These are phyloP conservation scores for Marasmius oreades DNA, from an alignment of 1,284 basidiomycete species.

Conservation along the genomic window DNA sequence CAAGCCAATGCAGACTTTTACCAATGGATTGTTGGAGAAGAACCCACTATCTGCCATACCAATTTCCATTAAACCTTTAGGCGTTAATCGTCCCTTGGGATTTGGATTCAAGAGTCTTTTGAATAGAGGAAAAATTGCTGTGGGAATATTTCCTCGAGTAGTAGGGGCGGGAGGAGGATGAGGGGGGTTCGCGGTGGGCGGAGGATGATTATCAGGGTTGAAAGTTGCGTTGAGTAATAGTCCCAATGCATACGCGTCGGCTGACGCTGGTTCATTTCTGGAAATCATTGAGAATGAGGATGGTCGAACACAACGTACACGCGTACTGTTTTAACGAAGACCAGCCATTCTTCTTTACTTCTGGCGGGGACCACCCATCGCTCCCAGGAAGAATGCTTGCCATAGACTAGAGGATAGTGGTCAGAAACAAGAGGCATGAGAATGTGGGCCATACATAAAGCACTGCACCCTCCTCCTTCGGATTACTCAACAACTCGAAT, in stretches of 20 bases:
- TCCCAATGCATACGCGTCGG: constrained; percentile 86
- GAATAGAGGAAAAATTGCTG: constrained; percentile 74
- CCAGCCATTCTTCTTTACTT: constrained; percentile 92
- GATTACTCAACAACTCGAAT: constrained; percentile 85
- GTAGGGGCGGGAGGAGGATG: constrained; percentile 71
- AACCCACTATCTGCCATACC: constrained; percentile 83
- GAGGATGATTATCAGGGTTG: constrained; percentile 75
- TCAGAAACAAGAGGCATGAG: constrained; percentile 12
- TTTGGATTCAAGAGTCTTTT: constrained; percentile 90
- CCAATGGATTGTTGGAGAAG: constrained; percentile 81
- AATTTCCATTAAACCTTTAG: constrained; percentile 75
- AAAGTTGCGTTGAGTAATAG: constrained; percentile 83
- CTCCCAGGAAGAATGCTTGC: constrained; percentile 66
- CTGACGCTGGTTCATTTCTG: constrained; percentile 68
- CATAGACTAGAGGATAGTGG: constrained; percentile 50
- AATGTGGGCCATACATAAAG: constrained; percentile 63
- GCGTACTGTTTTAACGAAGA: constrained; percentile 60
- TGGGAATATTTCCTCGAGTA: constrained; percentile 78
- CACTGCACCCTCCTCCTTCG: constrained; percentile 72
- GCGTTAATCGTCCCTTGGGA: constrained; percentile 73
- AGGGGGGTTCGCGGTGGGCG: constrained; percentile 65
- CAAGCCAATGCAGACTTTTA: constrained; percentile 82
- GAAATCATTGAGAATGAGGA: constrained; percentile 7
- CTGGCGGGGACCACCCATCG: constrained; percentile 68
- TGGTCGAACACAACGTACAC: constrained; percentile 4